Evolutionary conservation across 495 filamentous ascomycete genomes (phyloP), one percentile per base, ranked within the genome.

Genomic region (Hypoxylon fragiforme): DNA sequence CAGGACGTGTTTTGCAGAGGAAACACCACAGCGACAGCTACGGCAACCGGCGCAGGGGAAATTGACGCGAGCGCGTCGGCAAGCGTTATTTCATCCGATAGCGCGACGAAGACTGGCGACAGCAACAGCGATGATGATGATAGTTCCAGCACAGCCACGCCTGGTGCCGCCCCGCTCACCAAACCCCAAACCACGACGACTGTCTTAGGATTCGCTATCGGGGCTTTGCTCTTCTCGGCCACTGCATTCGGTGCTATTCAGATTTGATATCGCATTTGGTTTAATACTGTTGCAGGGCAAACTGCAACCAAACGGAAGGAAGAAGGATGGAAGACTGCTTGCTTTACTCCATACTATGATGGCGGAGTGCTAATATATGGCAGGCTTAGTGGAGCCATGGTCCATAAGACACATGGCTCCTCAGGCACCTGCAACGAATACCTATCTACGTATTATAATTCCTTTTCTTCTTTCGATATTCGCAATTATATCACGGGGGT

Each of bases 1-100:
- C 42, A 44, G 12, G 39, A 70, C 9, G 45, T 76, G 46, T 80
- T 75, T 54, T 81, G 77, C 54, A 71, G 69, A 28, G 51, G 60
- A 8, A 13, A 49, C 26, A 72, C 69, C 5, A 68, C 71, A 1
- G 24, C 24, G 24, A 28, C 24, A 9, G 24, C 24, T 9, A 78
- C 74, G 1, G 77, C 76, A 1, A 78, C 77, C 6, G 73, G 65
- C 2, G 50, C 69, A 2, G 57, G 56, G 4, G 24, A 28, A 9
- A 28, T 28, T 28, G 4, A 4, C 4, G 24, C 24, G 24, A 28
- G 24, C 24, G 24, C 24, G 4, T 28, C 24, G 24, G 24, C 24
- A 28, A 28, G 24, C 9, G 24, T 28, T 4, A 28, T 28, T 28
- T 28, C 24, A 9, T 4, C 24, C 9, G 24, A 4, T 9, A 9